Evolutionary conservation across 2,329 filamentous ascomycete species (phyloP), one percentile per base, ranked within the genome.

Genomic region (Calonectria crousiana): DNA sequence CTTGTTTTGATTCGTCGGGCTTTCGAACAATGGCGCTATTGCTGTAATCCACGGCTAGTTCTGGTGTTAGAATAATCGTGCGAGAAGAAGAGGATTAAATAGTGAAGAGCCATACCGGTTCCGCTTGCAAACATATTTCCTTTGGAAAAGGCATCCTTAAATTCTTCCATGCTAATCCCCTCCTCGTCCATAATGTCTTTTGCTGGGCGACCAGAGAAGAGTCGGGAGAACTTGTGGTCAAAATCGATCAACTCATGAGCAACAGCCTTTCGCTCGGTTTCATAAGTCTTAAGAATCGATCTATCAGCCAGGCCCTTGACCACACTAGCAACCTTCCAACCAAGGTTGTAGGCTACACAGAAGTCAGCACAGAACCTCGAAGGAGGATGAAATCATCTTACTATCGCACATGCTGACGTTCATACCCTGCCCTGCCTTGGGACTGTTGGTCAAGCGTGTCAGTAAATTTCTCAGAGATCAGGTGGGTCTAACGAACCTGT

Each of bases 381-480:
- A 23, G 13, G n/a, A 4, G 5, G 56, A 1, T 13, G 4, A 36
- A 47, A 67, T 9, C 10, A 8, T 9, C 72, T 72, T 30, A 74
- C 72, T 83, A 81, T 95, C 93, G 78, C 93, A 92, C 90, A 95
- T 93, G 36, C 88, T 90, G 2, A 93, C 90, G 77, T 95, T 95
- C 92, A 94, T 94, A 16, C 93, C 93, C 79, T 94, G 92, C 2
- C 92, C 92, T 0, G 91, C 92, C 79, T 93, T 93, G 26, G 92
- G 92, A 44, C 86, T 3, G 87, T 88, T 41, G 36, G 5, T 18
- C 28, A 13, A 26, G 16, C 14, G 14, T 26, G 14, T 62, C 14
- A 62, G 56, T 13, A 41, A 30, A 5, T 14, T 18, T n/a, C 6
- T 32, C 49, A n/a, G 28, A 1, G 8, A 4, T 3, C 34, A 18